Evolutionary conservation across 495 filamentous ascomycete genomes (phyloP).

Genomic region (Immersiella caudata): DNA sequence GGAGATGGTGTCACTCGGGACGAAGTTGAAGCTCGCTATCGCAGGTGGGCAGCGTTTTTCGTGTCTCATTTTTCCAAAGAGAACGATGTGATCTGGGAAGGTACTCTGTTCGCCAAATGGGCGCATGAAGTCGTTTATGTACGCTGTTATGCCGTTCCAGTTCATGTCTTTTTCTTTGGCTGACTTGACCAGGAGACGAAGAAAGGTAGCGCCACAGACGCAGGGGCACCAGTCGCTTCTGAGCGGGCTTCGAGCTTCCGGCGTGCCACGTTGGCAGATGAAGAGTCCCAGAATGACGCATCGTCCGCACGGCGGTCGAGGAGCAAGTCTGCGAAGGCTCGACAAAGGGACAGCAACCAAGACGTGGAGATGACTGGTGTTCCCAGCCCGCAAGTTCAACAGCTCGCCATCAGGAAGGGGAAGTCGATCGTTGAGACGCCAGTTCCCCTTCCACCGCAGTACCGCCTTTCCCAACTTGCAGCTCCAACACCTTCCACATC

Average conservation of each 20-base stretch:
- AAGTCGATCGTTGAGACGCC: slow-evolving; percentile 24
- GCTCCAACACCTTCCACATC: not conserved
- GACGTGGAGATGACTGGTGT: slow-evolving; percentile 15
- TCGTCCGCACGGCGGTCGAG: slow-evolving; percentile 8
- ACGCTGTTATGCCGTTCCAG: slow-evolving; percentile 13
- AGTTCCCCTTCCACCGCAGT: slow-evolving; percentile 26
- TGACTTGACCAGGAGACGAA: not conserved
- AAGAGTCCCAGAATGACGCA: not conserved
- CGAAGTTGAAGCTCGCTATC: slow-evolving; percentile 41
- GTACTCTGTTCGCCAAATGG: slow-evolving; percentile 43
- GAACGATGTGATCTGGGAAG: slow-evolving; percentile 31
- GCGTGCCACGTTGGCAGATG: not conserved
- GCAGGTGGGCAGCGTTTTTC: slow-evolving; percentile 45
- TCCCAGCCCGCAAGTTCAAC: slow-evolving; percentile 17
- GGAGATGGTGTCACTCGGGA: slow-evolving; percentile 47
- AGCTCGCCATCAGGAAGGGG: slow-evolving; percentile 14
- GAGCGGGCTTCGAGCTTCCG: not conserved
- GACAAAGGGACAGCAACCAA: slow-evolving; percentile 20
- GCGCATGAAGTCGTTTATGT: slow-evolving; percentile 40
- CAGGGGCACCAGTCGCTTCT: not conserved
- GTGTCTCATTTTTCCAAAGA: slow-evolving; percentile 48
- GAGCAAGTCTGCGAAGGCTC: slow-evolving; percentile 19
- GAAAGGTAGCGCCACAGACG: not conserved
- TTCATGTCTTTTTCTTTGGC: not conserved
- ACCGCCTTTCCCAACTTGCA: slow-evolving; percentile 7